These are phyloP conservation scores for Petasospora rhodanensis DNA, from an alignment of 1,139 yeast species.

Conservation along the genomic window DNA sequence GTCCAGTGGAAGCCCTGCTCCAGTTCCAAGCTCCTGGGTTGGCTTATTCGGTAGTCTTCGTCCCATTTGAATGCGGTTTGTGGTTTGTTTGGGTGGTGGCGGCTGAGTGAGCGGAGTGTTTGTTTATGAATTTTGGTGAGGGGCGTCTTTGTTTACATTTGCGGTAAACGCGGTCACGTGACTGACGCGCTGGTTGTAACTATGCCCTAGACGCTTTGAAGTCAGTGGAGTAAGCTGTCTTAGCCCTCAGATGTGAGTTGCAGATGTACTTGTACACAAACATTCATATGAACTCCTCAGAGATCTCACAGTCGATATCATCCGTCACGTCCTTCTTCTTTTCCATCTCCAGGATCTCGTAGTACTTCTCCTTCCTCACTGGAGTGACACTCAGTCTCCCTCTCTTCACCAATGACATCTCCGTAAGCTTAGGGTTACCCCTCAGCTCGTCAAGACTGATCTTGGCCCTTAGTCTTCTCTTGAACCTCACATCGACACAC, in stretches of 20 bases:
- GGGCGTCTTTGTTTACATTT: constrained; percentile 7
- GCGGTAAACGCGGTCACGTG: background rate
- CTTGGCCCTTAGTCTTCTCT: constrained; percentile 37
- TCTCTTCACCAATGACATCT: constrained; percentile 41
- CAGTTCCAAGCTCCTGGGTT: constrained; percentile 32
- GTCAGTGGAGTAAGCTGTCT: too few relatives aligned
- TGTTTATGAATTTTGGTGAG: constrained; percentile 1
- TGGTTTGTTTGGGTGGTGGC: background rate
- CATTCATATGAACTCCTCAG: constrained; percentile 4
- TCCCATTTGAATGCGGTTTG: constrained; percentile 6
- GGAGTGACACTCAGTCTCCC: constrained; percentile 47
- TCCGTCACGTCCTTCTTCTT: constrained; percentile 21
- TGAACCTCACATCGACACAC: constrained; percentile 46
- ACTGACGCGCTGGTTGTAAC: background rate
- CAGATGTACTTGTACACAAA: too few relatives aligned
- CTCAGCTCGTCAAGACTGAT: constrained; percentile 36
- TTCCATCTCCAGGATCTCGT: constrained; percentile 34
- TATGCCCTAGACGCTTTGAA: too few relatives aligned
- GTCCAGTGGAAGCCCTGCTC: constrained; percentile 33
- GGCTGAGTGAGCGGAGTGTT: constrained; percentile 1
- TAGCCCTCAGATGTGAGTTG: too few relatives aligned
- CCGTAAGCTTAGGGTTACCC: constrained; percentile 28
- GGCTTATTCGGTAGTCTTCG: constrained; percentile 29
- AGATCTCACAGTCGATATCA: constrained; percentile 32
- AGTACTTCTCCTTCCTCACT: constrained; percentile 39